Conservation (phyloP, 768 basidiomycete species). For the Obba rivulosa region DNA sequence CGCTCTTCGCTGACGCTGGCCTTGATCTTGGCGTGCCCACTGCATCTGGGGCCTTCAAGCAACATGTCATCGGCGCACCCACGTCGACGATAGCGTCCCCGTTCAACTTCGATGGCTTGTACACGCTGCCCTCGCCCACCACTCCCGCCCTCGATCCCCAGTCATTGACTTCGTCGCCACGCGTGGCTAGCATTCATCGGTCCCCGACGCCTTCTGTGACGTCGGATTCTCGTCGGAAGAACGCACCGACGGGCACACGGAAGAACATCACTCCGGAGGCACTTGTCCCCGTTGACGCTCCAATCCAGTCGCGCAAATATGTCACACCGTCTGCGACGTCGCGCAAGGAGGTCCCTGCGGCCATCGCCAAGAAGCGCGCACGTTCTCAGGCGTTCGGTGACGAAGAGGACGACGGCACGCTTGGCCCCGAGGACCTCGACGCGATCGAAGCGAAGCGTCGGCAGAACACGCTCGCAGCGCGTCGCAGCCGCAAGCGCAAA, state of each 20-base stretch:
- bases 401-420: constrained; percentile 47
- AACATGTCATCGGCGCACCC: too few species aligned
- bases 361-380: constrained; percentile 61
- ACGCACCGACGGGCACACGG: constrained; percentile 59
- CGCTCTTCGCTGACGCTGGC: constrained; percentile 23
- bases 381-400: constrained; percentile 40
- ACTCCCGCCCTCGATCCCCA: constrained; percentile 44
- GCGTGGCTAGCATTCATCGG: constrained; percentile 12
- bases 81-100: constrained; percentile 13
- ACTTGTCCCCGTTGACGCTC: constrained; percentile 69
- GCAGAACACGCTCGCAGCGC: constrained; percentile 82
- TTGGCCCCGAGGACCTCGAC: constrained; percentile 48
- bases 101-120: constrained; percentile 32
- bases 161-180: constrained; percentile 29
- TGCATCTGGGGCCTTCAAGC: constrained; percentile 8
- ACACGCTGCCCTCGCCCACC: constrained; percentile 42
- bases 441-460: constrained; percentile 75
- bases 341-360: constrained; percentile 70
- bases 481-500: constrained; percentile 73
- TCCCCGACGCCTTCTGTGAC: constrained; percentile 15
- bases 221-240: constrained; percentile 26
- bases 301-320: constrained; percentile 77
- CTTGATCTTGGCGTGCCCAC: constrained; percentile 15
- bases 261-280: constrained; percentile 60
- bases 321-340: constrained; percentile 69